Evolutionary conservation across 2,329 filamentous ascomycete genomes (phyloP), one percentile per base, ranked within the genome.

Genomic region (Pseudogymnoascus sp.): DNA sequence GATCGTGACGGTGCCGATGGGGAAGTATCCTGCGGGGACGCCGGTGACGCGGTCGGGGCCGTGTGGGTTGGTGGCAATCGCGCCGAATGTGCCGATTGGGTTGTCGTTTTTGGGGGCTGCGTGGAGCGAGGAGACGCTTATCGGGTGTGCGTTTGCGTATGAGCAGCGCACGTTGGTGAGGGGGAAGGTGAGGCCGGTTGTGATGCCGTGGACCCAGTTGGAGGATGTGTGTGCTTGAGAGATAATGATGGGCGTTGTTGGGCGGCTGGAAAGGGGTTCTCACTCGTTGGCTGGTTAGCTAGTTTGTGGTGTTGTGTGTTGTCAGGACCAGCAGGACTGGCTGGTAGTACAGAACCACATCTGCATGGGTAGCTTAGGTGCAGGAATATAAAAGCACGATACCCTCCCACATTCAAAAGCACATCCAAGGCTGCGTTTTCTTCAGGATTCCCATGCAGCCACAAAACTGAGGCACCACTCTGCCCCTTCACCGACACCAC

Each of bases 61-160:
- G 64, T 66, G 31, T 28, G 59, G 19, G 59, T 66, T 24, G 63
- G 66, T 50, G 35, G 31, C 22, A 46, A 66, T 28, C 61, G 66
- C 24, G 19, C 60, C 14, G 38, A 40, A n/a, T 59, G 66, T 26
- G 63, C 60, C 59, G 19, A 60, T 89, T 69, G 88, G 88, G 0
- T 74, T 90, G 10, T 79, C 79, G 6, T 89, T 90, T 68, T 75
- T 89, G 53, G 88, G 86, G 0, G 73, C 74, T 2, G 79, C 78
- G 59, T 90, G 83, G 76, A 82, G 78, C 37, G 88, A 90, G 72
- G 82, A 81, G 68, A 78, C 74, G 31, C 69, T 91, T 67, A 83
- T 90, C 63, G 83, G 82, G 0, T 81, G 86, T 70, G 88, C 86
- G 6, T 89, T 87, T 76, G 86, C 84, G 3, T 89, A 85, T 73